phyloP scores from a whole-genome alignment of 2,329 filamentous ascomycete genomes.

The Colletotrichum cuscutae region DNA sequence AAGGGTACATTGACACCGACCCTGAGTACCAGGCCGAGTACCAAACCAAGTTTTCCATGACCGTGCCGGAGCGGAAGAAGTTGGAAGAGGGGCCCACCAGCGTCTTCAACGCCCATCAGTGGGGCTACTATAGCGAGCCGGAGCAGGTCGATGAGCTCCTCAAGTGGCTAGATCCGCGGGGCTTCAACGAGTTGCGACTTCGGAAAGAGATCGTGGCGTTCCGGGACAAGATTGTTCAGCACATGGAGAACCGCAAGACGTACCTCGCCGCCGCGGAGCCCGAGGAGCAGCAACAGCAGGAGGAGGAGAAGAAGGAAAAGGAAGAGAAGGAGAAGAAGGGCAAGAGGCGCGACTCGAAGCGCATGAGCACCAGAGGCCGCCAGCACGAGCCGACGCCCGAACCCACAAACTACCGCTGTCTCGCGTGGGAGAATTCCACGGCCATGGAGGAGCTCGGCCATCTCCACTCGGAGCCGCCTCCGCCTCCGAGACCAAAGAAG shows the following conservation, averaged over 20 bases:
- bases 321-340: constrained; percentile 49
- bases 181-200: constrained; percentile 86
- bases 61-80: constrained; percentile 85
- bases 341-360: constrained; percentile 40
- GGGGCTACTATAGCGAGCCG: constrained; percentile 90
- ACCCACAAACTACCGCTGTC: constrained; percentile 58
- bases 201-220: constrained; percentile 86
- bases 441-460: constrained; percentile 67
- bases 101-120: constrained; percentile 81
- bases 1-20: constrained; percentile 85
- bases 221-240: constrained; percentile 77
- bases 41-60: constrained; percentile 80
- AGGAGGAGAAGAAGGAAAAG: constrained; percentile 45
- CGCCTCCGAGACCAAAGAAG: constrained; percentile 61
- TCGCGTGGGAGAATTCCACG: constrained; percentile 66
- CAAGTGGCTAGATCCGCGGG: constrained; percentile 88
- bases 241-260: constrained; percentile 82
- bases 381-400: constrained; percentile 59
- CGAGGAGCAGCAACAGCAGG: constrained; percentile 14
- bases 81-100: constrained; percentile 86
- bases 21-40: constrained; percentile 80
- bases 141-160: constrained; percentile 82
- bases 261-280: constrained; percentile 70
- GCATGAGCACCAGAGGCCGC: constrained; percentile 57
- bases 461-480: constrained; percentile 65